Evolutionary conservation across 2,329 filamentous ascomycete genomes (phyloP).

Genomic region (Curvularia verruculosa): DNA sequence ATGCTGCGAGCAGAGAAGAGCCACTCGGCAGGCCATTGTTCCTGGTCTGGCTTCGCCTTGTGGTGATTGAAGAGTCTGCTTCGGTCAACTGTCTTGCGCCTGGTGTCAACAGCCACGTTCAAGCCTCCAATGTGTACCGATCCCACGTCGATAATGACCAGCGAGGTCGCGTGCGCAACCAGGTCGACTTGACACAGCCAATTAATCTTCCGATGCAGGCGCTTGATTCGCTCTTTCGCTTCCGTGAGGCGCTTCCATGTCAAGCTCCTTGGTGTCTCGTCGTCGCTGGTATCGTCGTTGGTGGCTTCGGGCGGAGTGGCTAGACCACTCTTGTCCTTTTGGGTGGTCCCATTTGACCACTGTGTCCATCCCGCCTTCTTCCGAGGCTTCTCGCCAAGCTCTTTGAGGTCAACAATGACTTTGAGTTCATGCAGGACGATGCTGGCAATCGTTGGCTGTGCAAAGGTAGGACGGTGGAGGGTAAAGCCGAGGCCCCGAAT

Average conservation of each 20-base stretch:
- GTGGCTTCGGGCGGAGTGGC: conserved; percentile 26
- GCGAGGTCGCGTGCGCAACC: conserved; percentile 77
- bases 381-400: conserved; percentile 56
- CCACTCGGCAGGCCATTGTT: conserved; percentile 85
- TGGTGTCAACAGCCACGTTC: conserved; percentile 86
- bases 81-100: conserved; percentile 88
- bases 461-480: conserved; percentile 92
- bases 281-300: conserved; percentile 44
- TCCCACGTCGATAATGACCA: conserved; percentile 81
- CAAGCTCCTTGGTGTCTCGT: conserved; percentile 62
- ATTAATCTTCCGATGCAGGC: conserved; percentile 81
- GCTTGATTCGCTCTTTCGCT: conserved; percentile 84
- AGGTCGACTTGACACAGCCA: conserved; percentile 92
- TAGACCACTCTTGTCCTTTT: conserved; percentile 27
- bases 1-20: conserved; percentile 85
- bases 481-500: conserved; percentile 87
- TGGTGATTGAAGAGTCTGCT: conserved; percentile 83
- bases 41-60: conserved; percentile 57
- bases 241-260: conserved; percentile 81
- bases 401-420: conserved; percentile 78
- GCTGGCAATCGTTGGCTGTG: conserved; percentile 95
- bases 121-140: conserved; percentile 83
- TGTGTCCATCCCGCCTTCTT: conserved; percentile 40
- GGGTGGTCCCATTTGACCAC: conserved; percentile 40
- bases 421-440: conserved; percentile 85